Base-by-base conservation (phyloP, 2,329 filamentous ascomycete genomes). In the Penicillium polonicum region DNA sequence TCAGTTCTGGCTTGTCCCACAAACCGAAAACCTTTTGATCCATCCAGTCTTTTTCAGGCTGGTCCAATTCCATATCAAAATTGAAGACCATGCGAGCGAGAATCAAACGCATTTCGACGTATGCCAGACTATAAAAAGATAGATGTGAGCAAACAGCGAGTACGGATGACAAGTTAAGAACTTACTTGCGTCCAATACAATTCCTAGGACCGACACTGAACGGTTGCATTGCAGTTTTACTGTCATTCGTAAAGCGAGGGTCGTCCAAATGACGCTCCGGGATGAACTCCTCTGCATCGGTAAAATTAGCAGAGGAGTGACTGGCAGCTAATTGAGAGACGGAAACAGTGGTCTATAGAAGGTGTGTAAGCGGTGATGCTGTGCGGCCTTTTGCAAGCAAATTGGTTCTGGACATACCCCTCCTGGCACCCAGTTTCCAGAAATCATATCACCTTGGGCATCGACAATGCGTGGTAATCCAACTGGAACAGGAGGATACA, bases 141-240 rank as follows among this genome's bases (percentile, higher is more conserved):
- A 23, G 4, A 27, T 9, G 23, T 56, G 5, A 51, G 46, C 12
- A 38, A 23, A 5, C 3, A 15, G 3, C 15, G 7, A n/a, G 5
- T 8, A 35, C 4, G 3, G 0, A 17, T 1, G 33, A 23, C 2
- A 19, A 5, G 1, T 10, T 15, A 3, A 48, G 9, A 12, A 48
- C 57, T 55, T 33, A 64, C 61, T 64, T 63, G 27, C 59, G 57
- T 25, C 62, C 81, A 25, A 83, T 74, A 56, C 81, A 83, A 52
- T 81, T 80, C 2, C 81, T 71, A 3, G 81, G 77, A 0, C 81
- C 80, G 4, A 79, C 55, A 1, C 75, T 76, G 57, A 84, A 83
- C 0, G 81, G 78, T 66, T 82, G 78, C 48, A 80, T 72, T 2
- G 74, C 76, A 0, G 77, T 75, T 43, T 71, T 70, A 35, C 72